Evolutionary conservation across 1,139 yeast genomes (phyloP).

Genomic region (Pichia sp.): DNA sequence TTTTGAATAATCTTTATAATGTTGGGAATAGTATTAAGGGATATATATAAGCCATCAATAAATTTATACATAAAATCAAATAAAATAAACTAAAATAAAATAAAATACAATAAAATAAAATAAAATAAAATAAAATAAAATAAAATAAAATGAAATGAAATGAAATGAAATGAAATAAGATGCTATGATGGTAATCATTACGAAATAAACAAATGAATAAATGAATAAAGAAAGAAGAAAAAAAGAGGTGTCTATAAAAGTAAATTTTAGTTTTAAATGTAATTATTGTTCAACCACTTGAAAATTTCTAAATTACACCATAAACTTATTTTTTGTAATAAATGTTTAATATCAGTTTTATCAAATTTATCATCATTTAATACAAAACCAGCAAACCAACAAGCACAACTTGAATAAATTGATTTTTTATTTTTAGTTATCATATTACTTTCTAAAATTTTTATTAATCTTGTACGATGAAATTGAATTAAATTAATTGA

Average conservation of each 20-base stretch:
- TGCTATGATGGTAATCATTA: no score
- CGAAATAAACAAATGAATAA: background rate
- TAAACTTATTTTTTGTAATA: slow-evolving; percentile 31
- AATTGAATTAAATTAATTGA: slow-evolving; percentile 31
- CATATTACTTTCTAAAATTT: slow-evolving; percentile 22
- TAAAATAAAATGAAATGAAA: no score
- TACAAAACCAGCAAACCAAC: slow-evolving; percentile 11
- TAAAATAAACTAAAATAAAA: no score
- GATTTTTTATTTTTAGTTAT: slow-evolving; percentile 12
- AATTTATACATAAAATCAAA: no score
- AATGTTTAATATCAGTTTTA: slow-evolving; percentile 30
- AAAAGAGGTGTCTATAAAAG: background rate
- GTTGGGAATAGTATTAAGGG: no score
- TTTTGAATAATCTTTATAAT: no score
- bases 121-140: no score
- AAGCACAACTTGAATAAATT: slow-evolving; percentile 9
- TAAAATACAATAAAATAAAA: no score
- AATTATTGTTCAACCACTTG: slow-evolving; percentile 8
- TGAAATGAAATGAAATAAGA: no score
- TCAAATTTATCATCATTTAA: slow-evolving; percentile 14
- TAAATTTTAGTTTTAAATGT: background rate
- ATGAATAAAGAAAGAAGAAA: background rate
- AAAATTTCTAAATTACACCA: slow-evolving; percentile 18
- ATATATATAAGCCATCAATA: no score
- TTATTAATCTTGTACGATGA: slow-evolving; percentile 31